Evolutionary conservation across 1,139 yeast species (phyloP).

Genomic region (Kurtzmaniella quercitrusa): DNA sequence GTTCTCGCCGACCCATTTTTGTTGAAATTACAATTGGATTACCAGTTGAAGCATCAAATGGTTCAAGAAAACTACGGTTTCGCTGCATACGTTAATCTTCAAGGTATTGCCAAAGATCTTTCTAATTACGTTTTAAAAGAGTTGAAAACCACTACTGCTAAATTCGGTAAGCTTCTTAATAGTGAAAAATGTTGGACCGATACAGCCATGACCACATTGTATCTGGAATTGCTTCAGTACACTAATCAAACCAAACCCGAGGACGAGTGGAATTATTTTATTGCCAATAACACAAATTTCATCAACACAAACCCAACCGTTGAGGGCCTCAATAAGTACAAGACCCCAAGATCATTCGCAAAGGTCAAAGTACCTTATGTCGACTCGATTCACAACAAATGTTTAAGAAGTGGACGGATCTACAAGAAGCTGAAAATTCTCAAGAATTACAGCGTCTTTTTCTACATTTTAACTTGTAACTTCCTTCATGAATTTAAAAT

Average conservation of each 20-base stretch:
- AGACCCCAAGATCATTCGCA: conserved; percentile 28
- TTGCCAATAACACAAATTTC: conserved; percentile 33
- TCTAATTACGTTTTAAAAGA: conserved; percentile 39
- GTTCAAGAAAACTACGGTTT: conserved; percentile 42
- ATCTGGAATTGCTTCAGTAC: conserved; percentile 5
- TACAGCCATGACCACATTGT: conserved; percentile 5
- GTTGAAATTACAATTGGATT: conserved; percentile 37
- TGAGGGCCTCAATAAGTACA: conserved; percentile 22
- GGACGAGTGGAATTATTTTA: conserved; percentile 39
- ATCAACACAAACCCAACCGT: conserved; percentile 30
- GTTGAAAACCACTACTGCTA: conserved; percentile 29
- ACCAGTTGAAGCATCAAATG: conserved; percentile 40
- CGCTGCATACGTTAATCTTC: conserved; percentile 43
- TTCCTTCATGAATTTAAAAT: conserved; percentile 43
- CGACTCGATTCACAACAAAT: conserved; percentile 39
- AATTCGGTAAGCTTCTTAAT: conserved; percentile 28
- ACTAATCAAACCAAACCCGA: conserved; percentile 7
- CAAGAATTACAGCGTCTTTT: conserved; percentile 37
- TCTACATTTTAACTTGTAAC: conserved; percentile 42
- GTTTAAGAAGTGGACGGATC: conserved; percentile 40
- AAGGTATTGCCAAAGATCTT: conserved; percentile 41
- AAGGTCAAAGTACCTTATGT: conserved; percentile 32
- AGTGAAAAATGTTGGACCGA: conserved; percentile 13
- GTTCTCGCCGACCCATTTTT: conserved; percentile 42
- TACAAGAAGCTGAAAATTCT: conserved; percentile 42